Evolutionary conservation across 352 stramenopile genomes (phyloP).

Genomic region (Pythium sp.): DNA sequence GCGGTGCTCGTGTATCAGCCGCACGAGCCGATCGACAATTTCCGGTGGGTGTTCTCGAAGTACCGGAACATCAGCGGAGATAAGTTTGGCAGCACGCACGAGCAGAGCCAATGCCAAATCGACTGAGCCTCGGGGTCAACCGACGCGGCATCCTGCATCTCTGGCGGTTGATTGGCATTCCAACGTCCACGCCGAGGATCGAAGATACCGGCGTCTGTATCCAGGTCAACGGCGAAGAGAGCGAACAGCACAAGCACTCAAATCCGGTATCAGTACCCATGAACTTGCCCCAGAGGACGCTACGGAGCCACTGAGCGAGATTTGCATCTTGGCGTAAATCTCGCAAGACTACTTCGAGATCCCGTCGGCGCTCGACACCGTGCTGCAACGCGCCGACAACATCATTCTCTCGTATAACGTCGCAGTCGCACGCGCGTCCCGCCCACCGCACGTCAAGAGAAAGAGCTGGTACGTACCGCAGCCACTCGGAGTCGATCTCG

Average conservation of each 20-base stretch:
- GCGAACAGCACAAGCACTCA: not conserved
- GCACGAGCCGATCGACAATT: conserved; percentile 51
- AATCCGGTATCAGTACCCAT: not conserved
- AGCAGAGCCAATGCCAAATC: conserved; percentile 40
- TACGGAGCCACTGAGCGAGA: conserved; percentile 43
- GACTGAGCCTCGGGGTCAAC: conserved; percentile 79
- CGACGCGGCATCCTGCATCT: conserved; percentile 58
- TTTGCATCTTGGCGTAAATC: conserved; percentile 80
- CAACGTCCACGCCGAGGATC: conserved; percentile 25
- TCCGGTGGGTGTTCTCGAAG: conserved; percentile 79
- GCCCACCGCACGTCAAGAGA: conserved; percentile 52
- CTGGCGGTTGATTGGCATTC: conserved; percentile 55
- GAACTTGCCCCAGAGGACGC: not conserved
- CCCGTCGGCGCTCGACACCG: conserved; percentile 70
- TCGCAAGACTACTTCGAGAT: conserved; percentile 68
- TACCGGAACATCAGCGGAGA: conserved; percentile 81
- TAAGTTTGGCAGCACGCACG: conserved; percentile 50
- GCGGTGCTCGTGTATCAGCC: conserved; percentile 52
- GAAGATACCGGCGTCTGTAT: conserved; percentile 64
- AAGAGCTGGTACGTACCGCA: conserved; percentile 83
- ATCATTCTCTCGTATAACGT: conserved; percentile 79
- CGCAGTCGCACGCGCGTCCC: conserved; percentile 31
- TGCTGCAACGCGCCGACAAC: conserved; percentile 69
- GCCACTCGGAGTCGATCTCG: conserved; percentile 62
- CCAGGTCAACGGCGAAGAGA: conserved; percentile 68